Percentiles rank a stretch among this genome's conserved stretches.
These are phyloP conservation scores for Hypoxylon sp. DNA, from an alignment of 2,329 filamentous ascomycete genomes.

Conservation along the genomic window DNA sequence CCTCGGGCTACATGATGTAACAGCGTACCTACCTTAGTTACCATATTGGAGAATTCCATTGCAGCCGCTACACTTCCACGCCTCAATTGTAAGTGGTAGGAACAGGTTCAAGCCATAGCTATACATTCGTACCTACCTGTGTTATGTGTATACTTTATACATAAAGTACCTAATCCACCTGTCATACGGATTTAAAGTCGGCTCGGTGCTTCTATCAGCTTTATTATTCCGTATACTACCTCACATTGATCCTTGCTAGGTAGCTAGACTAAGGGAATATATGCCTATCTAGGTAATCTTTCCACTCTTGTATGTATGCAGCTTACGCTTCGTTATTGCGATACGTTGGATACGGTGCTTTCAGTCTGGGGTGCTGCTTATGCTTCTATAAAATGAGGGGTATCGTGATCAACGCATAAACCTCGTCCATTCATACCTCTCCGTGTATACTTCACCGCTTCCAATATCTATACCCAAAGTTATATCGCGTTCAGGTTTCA, in stretches of 20 bases:
- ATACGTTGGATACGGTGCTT: slow-evolving; percentile 18
- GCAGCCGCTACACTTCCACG: background rate
- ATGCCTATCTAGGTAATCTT: slow-evolving; percentile 15
- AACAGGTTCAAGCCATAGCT: background rate
- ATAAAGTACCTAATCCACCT: background rate
- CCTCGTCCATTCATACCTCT: slow-evolving; percentile 20
- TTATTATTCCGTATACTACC: slow-evolving; percentile 11
- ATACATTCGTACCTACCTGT: too few relatives aligned
- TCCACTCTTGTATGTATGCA: slow-evolving; percentile 6
- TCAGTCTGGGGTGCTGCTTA: slow-evolving; percentile 8
- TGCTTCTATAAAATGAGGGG: slow-evolving; percentile 4
- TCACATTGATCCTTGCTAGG: background rate
- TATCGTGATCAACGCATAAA: slow-evolving; percentile 26
- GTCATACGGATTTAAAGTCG: slow-evolving; percentile 8
- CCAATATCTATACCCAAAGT: slow-evolving; percentile 26
- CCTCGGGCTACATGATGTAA: slow-evolving; percentile 5
- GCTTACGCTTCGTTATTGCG: slow-evolving; percentile 13
- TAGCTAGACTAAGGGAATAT: background rate
- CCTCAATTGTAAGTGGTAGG: background rate
- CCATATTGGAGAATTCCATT: background rate
- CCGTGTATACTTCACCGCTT: slow-evolving; percentile 31
- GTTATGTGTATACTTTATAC: background rate
- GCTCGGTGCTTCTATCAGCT: slow-evolving; percentile 11
- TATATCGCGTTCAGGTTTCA: slow-evolving; percentile 32
- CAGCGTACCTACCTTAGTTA: background rate